Base-by-base conservation (phyloP, 768 basidiomycete species). In the Fibroporia radiculosa region DNA sequence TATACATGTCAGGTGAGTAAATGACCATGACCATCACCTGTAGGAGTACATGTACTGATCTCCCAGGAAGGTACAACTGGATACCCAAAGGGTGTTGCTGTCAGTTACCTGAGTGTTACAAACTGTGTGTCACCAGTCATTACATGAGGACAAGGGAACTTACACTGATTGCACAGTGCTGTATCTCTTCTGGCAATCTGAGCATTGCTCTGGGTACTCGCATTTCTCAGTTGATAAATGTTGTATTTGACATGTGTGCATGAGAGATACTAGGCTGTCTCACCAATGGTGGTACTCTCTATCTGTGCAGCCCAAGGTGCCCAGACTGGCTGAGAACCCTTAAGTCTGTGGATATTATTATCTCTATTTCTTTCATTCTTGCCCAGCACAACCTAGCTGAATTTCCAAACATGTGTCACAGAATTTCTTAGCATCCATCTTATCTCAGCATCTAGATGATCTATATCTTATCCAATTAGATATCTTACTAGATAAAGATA, bases 221-320 rank as follows among this genome's bases (percentile, higher is more conserved):
- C 10, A 75, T 80, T 19, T 70, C 77, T 6, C 78, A 80, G 52
- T 61, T 80, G 19, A 68, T 82, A 61, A 80, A 80, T 49, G 73
- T 82, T 34, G 73, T 78, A 4, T 82, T 80, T 54, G 80, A 82
- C 51, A 80, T 82, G 77, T 76, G 74, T 32, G 77, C 77, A 18
- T 82, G 80, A 78, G 77, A 78, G 54, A 71, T 74, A 22, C 63
- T 78, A 14, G 73, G 74, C 4, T 65, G 70, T 8, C 57, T 78
- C 42, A 67, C 60, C 52, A 77, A 77, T 45, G 77, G 75, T 0
- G 66, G 69, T 37, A 77, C 75, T 0, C 66, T 78, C 6, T 74
- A 72, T 53, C 60, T 78, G 10, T 68, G 77, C 8, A 75, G 77
- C 6, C 73, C 74, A 48, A 64, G 67, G 2, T 68, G 66, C 4